Evolutionary conservation across 2,329 filamentous ascomycete genomes (phyloP), one percentile per base, ranked within the genome.

Genomic region (Thelonectria discophora): DNA sequence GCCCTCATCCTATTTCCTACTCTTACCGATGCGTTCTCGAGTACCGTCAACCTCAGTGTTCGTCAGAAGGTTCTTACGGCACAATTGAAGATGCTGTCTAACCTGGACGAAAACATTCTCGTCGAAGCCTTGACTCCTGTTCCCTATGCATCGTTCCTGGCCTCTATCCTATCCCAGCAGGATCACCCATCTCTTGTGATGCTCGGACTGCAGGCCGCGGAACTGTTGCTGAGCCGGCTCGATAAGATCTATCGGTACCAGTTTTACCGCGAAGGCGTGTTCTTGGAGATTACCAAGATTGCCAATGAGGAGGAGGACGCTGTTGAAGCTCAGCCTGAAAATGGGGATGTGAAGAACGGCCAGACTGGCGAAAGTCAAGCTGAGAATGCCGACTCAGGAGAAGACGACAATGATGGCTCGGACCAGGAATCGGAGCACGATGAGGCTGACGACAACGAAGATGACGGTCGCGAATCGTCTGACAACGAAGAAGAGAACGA

Each of bases 21-120:
- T 2, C 81, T 99, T 64, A 98, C 95, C 30, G 94, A 99, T 75
- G 94, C 94, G 1, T 99, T 97, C 74, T 97, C 95, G 11, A 98
- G 95, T 77, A 99, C 95, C 0, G 94, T 99, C 65, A 99, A 99
- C 73, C 80, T 98, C 15, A 93, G 88, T 58, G 95, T 99, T 42
- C 90, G 96, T 20, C 93, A 98, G 74, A 97, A 97, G 78, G 95
- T 99, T 3, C 84, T 99, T 34, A 92, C 88, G 18, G 95, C 94
- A n/a, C 95, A 99, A 73, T 81, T 98, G 46, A 98, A 98, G 80
- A 98, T 99, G 93, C 85, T 99, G 10, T 97, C 93, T 12, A 97
- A 97, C 67, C 80, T 99, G n/a, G 93, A 97, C 69, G 88, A 88
- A 45, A 83, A 86, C 39, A 93, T 99, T 52, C 85, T 99, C 4